phyloP scores from a whole-genome alignment of 2,329 filamentous ascomycete genomes.

The Niveomyces coronatus region DNA sequence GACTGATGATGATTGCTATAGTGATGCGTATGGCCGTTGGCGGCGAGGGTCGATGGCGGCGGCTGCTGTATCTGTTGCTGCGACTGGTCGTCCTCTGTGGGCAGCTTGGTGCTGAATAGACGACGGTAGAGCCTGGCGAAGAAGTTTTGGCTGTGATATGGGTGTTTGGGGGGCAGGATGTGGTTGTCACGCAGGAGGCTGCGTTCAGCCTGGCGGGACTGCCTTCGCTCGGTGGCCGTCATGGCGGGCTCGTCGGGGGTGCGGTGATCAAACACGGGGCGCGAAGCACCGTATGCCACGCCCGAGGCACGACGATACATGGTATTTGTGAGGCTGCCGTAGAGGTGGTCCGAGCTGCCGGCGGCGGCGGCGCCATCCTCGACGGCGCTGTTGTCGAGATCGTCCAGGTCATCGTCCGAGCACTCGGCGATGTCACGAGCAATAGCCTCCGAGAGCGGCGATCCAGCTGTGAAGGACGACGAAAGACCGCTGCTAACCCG shows the following conservation, averaged over 20 bases:
- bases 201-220: slow-evolving; percentile 46
- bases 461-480: slow-evolving; percentile 46
- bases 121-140: slow-evolving; percentile 33
- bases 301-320: slow-evolving; percentile 69
- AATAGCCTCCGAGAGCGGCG: slow-evolving; percentile 57
- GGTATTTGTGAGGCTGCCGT: slow-evolving; percentile 15
- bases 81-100: slow-evolving; percentile 30
- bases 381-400: slow-evolving; percentile 23
- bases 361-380: slow-evolving; percentile 23
- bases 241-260: slow-evolving; percentile 35
- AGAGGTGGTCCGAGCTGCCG: slow-evolving; percentile 28
- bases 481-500: slow-evolving; percentile 18
- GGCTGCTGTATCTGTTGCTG: background rate
- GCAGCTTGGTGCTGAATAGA: slow-evolving; percentile 48
- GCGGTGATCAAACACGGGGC: slow-evolving; percentile 57
- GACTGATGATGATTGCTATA: slow-evolving; percentile 13
- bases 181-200: slow-evolving; percentile 56
- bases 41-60: no score
- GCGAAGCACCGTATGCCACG: slow-evolving; percentile 60
- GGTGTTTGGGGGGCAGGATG: slow-evolving; percentile 51
- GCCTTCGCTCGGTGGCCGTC: slow-evolving; percentile 44
- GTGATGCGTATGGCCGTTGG: background rate
- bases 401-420: slow-evolving; percentile 41
- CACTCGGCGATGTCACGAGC: slow-evolving; percentile 57
- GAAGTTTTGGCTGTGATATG: slow-evolving; percentile 22